Evolutionary conservation across 2,329 filamentous ascomycete genomes (phyloP).

Genomic region (Chalara sp.): DNA sequence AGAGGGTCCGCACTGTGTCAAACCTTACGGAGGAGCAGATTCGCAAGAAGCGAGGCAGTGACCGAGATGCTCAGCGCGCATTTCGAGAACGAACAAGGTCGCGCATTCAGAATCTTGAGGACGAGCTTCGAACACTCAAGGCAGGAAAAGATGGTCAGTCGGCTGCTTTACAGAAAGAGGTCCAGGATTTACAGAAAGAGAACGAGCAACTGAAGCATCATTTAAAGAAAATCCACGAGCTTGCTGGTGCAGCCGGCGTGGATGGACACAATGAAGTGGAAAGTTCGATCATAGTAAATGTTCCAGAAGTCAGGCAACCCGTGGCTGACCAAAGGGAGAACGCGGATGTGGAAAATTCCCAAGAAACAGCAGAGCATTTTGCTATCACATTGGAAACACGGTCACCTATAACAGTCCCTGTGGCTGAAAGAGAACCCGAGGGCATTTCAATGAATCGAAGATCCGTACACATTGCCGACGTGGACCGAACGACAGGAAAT

Average conservation of each 20-base stretch:
- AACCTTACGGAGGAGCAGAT: neutral
- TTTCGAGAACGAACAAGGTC: neutral
- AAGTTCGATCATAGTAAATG: too few species aligned
- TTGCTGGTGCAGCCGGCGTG: neutral
- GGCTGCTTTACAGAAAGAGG: neutral
- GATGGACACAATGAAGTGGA: neutral
- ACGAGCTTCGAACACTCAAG: neutral
- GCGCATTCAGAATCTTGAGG: neutral
- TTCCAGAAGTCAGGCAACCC: too few species aligned
- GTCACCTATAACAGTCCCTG: too few species aligned
- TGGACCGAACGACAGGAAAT: too few species aligned
- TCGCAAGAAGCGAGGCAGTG: neutral
- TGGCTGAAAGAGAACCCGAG: too few species aligned
- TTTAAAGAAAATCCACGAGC: neutral
- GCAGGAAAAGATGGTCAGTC: neutral
- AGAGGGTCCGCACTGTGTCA: neutral
- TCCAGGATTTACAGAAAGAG: neutral
- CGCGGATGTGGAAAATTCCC: too few species aligned
- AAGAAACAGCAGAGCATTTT: too few species aligned
- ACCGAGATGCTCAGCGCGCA: neutral
- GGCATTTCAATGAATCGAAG: too few species aligned
- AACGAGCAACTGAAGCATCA: neutral
- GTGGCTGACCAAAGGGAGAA: too few species aligned
- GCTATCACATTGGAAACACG: too few species aligned
- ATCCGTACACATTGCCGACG: too few species aligned